Conservation (phyloP, 148 eudicot genomes). For the Chenopodium album region DNA sequence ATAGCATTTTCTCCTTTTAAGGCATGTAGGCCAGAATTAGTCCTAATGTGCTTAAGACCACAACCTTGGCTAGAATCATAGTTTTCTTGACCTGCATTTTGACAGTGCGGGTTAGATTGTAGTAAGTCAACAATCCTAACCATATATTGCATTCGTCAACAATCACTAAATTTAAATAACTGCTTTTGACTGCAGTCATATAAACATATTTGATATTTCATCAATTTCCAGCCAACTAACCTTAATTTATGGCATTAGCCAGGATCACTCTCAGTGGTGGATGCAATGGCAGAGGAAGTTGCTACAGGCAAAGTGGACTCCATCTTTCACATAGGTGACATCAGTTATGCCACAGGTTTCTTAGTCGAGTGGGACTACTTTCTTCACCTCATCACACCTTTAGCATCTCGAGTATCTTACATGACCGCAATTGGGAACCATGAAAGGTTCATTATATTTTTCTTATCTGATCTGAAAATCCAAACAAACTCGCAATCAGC, state of each 20-base stretch:
- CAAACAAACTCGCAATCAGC: neutral
- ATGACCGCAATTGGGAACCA: conserved; percentile 95
- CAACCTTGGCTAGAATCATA: too few relatives aligned
- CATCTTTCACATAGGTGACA: conserved; percentile 82
- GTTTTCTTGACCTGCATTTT: neutral
- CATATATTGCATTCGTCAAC: neutral
- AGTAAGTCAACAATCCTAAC: neutral
- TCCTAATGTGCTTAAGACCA: too few relatives aligned
- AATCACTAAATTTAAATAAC: neutral
- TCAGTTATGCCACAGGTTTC: conserved; percentile 90
- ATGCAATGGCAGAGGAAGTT: conserved; percentile 62
- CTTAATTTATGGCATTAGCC: conserved; percentile 40
- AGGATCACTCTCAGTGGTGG: conserved; percentile 63
- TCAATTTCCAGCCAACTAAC: neutral
- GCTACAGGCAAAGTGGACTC: conserved; percentile 54
- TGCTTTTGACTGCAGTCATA: neutral
- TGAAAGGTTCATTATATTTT: conserved; percentile 50
- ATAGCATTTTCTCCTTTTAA: neutral
- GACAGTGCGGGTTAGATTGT: neutral
- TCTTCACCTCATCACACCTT: conserved; percentile 61
- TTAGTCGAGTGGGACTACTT: conserved; percentile 90
- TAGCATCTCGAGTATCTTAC: conserved; percentile 67
- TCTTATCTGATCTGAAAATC: neutral
- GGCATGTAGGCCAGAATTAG: neutral
- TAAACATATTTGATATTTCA: neutral